These are phyloP conservation scores for Ogataea polymorpha DNA, from an alignment of 805 yeast genomes.

Conservation along the genomic window DNA sequence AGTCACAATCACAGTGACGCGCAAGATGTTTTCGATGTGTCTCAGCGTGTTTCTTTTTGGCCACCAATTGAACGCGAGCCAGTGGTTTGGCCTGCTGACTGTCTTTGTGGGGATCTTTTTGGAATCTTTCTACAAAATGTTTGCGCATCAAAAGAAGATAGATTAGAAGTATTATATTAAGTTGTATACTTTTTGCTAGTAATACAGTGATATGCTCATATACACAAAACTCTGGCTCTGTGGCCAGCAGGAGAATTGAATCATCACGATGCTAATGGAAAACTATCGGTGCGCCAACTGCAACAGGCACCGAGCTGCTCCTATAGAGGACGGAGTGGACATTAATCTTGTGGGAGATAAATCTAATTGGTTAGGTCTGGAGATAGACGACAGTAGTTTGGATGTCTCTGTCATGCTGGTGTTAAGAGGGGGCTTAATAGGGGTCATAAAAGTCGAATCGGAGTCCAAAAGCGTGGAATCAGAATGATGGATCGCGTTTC, in stretches of 20 bases:
- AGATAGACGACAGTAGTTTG: conserved; percentile 4
- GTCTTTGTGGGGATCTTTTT: conserved; percentile 85
- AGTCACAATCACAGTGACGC: conserved; percentile 91
- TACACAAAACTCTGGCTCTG: conserved; percentile 1
- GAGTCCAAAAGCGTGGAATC: conserved; percentile 17
- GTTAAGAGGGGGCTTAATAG: conserved; percentile 9
- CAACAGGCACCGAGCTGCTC: conserved; percentile 44
- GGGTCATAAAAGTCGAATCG: conserved; percentile 15
- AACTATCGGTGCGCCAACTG: conserved; percentile 38
- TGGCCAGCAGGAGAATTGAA: conserved; percentile 1
- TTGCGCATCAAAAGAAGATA: conserved; percentile 9
- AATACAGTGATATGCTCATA: conserved; percentile 9
- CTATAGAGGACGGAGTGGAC: conserved; percentile 46
- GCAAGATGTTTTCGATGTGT: conserved; percentile 95
- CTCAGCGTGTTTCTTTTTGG: conserved; percentile 84
- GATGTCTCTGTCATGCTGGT: conserved; percentile 4
- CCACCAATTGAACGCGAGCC: conserved; percentile 59
- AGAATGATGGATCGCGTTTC: conserved; percentile 15
- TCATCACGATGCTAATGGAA: conserved; percentile 5
- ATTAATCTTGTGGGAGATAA: conserved; percentile 39
- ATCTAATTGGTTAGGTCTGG: conserved; percentile 9
- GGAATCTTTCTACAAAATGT: conserved; percentile 59
- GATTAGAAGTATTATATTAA: conserved; percentile 3
- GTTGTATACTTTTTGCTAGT: conserved; percentile 5
- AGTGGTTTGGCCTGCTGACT: conserved; percentile 74